These are phyloP conservation scores for Vitis hybrid DNA, from an alignment of 177 flowering plant genomes.

Conservation along the genomic window DNA sequence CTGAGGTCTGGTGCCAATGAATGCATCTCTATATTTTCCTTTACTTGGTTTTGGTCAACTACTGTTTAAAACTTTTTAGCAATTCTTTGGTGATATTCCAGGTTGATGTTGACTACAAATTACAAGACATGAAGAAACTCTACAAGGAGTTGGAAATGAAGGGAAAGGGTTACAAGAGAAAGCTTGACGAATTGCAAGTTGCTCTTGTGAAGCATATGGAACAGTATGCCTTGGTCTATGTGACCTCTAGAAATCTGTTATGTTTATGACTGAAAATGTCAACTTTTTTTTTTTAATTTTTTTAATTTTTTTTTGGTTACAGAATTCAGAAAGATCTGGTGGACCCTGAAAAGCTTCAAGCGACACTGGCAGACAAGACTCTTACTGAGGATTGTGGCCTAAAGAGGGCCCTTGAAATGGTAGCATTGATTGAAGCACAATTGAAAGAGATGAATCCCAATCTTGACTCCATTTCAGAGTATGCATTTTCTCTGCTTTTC, in stretches of 20 bases:
- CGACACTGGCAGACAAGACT: conserved; percentile 47
- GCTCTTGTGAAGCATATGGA: conserved; percentile 72
- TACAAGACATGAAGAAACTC: conserved; percentile 79
- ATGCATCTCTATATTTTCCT: no score
- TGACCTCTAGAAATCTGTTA: background rate
- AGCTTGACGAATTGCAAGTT: conserved; percentile 66
- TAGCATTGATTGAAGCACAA: conserved; percentile 80
- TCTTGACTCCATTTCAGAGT: no score
- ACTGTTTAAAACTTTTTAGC: background rate
- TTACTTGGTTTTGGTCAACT: background rate
- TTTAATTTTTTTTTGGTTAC: conserved; percentile 23
- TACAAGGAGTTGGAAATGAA: conserved; percentile 75
- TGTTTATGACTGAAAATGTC: background rate
- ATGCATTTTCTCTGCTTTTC: no score
- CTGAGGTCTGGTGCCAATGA: no score
- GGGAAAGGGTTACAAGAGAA: conserved; percentile 72
- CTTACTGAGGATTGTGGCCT: conserved; percentile 53
- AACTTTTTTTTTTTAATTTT: background rate
- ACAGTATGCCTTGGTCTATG: conserved; percentile 57
- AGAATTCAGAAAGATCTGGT: conserved; percentile 89
- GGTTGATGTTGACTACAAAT: conserved; percentile 89
- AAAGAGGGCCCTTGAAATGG: conserved; percentile 77
- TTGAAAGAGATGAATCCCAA: conserved; percentile 48
- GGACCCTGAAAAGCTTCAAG: conserved; percentile 82
- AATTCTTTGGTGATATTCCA: conserved; percentile 21